Conservation (phyloP, 257 asterid species). For the Solanum pennellii region DNA sequence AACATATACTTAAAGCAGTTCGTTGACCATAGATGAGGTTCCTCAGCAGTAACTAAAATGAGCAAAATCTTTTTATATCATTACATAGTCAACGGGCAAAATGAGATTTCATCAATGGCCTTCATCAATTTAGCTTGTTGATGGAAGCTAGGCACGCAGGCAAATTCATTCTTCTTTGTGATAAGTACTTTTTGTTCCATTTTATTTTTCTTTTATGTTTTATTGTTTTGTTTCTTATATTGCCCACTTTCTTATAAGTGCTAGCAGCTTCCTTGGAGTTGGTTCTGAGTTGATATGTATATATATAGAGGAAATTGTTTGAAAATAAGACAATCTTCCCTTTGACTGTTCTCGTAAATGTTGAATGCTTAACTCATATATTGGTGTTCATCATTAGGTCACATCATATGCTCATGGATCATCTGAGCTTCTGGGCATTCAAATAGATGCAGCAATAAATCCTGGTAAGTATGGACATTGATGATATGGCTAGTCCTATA, state of each 20-base stretch:
- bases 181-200: background rate
- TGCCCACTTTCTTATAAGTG: background rate
- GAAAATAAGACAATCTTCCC: background rate
- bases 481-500: background rate
- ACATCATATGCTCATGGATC: slow-evolving; percentile 99
- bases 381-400: slow-evolving; percentile 44
- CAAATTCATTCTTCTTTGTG: background rate
- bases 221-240: background rate
- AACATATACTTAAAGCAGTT: background rate
- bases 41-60: background rate
- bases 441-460: slow-evolving; percentile 98
- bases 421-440: slow-evolving; percentile 91
- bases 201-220: background rate
- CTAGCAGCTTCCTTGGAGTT: background rate
- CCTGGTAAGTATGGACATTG: slow-evolving; percentile 41
- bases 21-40: background rate
- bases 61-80: background rate
- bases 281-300: background rate
- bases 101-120: background rate
- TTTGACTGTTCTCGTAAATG: background rate
- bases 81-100: background rate
- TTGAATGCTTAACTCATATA: background rate
- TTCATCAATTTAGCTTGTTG: background rate
- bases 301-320: background rate
- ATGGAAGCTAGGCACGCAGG: background rate